phyloP scores from a whole-genome alignment of 129 eudicot genomes.

The Dittrichia graveolens region DNA sequence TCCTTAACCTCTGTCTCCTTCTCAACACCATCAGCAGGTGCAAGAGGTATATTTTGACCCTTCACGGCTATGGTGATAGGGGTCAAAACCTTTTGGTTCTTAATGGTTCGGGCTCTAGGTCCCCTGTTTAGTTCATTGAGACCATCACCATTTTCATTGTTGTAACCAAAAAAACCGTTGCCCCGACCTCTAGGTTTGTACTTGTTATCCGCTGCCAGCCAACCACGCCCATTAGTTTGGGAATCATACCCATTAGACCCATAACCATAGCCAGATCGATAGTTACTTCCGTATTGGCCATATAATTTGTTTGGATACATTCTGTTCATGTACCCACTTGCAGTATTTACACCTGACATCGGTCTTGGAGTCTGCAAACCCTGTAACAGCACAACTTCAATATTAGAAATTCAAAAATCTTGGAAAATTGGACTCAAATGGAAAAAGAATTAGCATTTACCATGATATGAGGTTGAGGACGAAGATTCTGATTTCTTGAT shows the following conservation, averaged over 20 bases:
- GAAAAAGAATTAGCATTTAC: conserved; percentile 23
- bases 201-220: conserved; percentile 65
- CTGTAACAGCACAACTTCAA: conserved; percentile 20
- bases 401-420: neutral
- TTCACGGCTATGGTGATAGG: conserved; percentile 53
- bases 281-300: conserved; percentile 49
- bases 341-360: conserved; percentile 42
- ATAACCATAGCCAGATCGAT: conserved; percentile 54
- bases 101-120: conserved; percentile 61
- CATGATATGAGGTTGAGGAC: conserved; percentile 44
- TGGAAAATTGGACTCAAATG: neutral
- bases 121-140: conserved; percentile 82
- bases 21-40: conserved; percentile 35
- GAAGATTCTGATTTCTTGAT: conserved; percentile 54
- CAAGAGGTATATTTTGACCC: conserved; percentile 48
- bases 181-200: conserved; percentile 70
- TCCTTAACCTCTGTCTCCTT: conserved; percentile 37
- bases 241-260: conserved; percentile 60
- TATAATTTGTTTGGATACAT: conserved; percentile 60
- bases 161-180: conserved; percentile 53
- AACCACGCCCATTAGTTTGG: conserved; percentile 53
- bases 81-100: conserved; percentile 48
- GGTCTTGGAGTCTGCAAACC: conserved; percentile 59
- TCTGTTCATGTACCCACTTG: conserved; percentile 52
- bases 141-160: conserved; percentile 66